Evolutionary conservation across 192 early-diverging fungal genomes (phyloP), one percentile per base, ranked within the genome.

Genomic region (Obelidium mucronatum): DNA sequence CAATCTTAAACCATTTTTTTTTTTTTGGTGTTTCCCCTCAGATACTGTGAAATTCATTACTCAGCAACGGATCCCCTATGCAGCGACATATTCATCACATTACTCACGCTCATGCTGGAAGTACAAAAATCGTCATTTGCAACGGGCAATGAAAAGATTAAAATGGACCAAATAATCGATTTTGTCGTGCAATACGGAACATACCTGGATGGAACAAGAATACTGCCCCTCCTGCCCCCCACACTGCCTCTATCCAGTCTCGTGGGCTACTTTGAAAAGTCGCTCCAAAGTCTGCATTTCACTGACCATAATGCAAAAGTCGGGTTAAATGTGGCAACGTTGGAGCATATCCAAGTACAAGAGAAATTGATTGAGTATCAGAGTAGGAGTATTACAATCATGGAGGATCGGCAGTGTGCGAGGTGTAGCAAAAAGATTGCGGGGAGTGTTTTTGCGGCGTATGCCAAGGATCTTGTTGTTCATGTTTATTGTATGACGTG

Each of bases 371-470:
- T 85, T 22, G 86, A 82, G 64, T 85, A 90, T 33, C 84, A 87
- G 42, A 86, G 86, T 13, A 74, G 84, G 37, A 75, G 85, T 39
- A 89, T 94, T 28, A 85, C 84, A 59, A 90, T 93, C 35, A 87
- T 89, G 8, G 93, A 94, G 22, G 93, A 94, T 61, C 82, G 86
- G 19, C 90, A 93, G 89, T 94, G 93, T 73, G 87, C 91, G 40
- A 86, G 90, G 78, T 86, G 85, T 66, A 61, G 79, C 37, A 81
- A 82, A 60, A 76, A 78, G 54, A 81, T 87, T 48, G 79, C 68
- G 13, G 80, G 77, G 75, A 91, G 90, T 69, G 93, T 92, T 2
- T 93, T 94, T 82, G 92, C 92, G 2, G 1, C 55, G 8, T 92
- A 90, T 78, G 91, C 92, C 1, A 86, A 90, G 64, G 91, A 90